Conservation (phyloP, 1,139 yeast species). For the Candida gigantensis region DNA sequence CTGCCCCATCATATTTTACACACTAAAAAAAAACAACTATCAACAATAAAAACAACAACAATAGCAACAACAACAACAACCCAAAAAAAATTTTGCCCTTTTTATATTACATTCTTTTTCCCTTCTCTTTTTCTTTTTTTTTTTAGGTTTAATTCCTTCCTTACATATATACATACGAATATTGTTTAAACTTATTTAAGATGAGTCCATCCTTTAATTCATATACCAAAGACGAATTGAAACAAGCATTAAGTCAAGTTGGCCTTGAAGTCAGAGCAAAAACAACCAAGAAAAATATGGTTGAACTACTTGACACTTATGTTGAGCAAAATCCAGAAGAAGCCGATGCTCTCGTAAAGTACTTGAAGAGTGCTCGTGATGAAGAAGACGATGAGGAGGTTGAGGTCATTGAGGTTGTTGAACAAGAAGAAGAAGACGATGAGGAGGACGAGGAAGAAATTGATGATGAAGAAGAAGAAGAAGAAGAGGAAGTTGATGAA, state of each 20-base stretch:
- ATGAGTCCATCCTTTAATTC: not conserved
- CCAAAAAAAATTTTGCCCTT: too few relatives aligned
- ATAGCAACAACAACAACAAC: not conserved
- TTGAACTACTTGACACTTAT: conserved; percentile 43
- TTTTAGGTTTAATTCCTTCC: too few relatives aligned
- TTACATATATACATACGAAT: too few relatives aligned
- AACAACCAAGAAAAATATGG: conserved; percentile 45
- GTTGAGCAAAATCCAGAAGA: conserved; percentile 40
- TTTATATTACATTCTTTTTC: too few relatives aligned
- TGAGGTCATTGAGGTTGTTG: conserved; percentile 21
- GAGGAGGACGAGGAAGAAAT: conserved; percentile 21
- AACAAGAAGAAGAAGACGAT: conserved; percentile 25
- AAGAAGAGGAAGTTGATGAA: conserved; percentile 23
- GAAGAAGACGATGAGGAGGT: conserved; percentile 11
- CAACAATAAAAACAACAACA: not conserved
- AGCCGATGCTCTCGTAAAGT: conserved; percentile 27
- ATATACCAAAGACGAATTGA: conserved; percentile 37
- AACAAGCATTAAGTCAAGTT: conserved; percentile 35
- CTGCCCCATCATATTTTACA: too few relatives aligned
- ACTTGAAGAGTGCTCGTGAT: conserved; percentile 22
- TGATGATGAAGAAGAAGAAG: conserved; percentile 19
- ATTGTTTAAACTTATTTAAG: too few relatives aligned
- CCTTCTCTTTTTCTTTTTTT: too few relatives aligned
- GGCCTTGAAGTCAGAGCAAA: conserved; percentile 37
- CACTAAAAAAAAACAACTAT: too few relatives aligned